phyloP scores from a whole-genome alignment of 164 flowering plant species.

The Warburgia ugandensis region DNA sequence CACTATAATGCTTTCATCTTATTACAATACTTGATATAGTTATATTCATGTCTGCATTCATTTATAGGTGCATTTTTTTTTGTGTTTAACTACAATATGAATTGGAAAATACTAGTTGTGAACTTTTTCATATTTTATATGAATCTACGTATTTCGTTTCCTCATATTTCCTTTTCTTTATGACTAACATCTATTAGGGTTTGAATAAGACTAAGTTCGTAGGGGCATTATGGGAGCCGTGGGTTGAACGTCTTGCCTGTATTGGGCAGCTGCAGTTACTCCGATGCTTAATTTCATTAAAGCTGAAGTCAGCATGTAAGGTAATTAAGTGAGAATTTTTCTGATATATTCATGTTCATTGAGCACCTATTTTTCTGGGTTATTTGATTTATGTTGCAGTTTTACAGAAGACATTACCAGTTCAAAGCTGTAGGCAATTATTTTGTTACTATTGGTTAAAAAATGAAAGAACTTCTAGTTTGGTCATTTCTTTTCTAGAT shows the following conservation, averaged over 20 bases:
- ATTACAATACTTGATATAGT: no score
- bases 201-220: conserved; percentile 12
- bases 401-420: not conserved
- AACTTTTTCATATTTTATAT: no score
- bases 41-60: no score
- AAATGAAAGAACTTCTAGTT: no score
- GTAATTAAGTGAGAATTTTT: conserved; percentile 11
- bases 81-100: no score
- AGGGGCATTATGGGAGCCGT: conserved; percentile 20
- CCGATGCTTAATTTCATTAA: conserved; percentile 13
- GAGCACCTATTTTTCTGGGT: not conserved
- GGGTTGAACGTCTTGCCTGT: conserved; percentile 19
- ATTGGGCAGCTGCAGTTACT: conserved; percentile 27
- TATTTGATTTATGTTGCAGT: not conserved
- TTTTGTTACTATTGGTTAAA: no score
- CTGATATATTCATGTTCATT: not conserved
- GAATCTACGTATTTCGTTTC: no score
- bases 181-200: not conserved
- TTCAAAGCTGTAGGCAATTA: not conserved
- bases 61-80: no score
- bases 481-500: no score
- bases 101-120: no score
- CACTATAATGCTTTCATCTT: no score
- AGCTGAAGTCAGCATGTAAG: conserved; percentile 25
- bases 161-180: no score